Evolutionary conservation across 352 stramenopile species (phyloP), one percentile per base, ranked within the genome.

Genomic region (Globisporangium iwayamae): DNA sequence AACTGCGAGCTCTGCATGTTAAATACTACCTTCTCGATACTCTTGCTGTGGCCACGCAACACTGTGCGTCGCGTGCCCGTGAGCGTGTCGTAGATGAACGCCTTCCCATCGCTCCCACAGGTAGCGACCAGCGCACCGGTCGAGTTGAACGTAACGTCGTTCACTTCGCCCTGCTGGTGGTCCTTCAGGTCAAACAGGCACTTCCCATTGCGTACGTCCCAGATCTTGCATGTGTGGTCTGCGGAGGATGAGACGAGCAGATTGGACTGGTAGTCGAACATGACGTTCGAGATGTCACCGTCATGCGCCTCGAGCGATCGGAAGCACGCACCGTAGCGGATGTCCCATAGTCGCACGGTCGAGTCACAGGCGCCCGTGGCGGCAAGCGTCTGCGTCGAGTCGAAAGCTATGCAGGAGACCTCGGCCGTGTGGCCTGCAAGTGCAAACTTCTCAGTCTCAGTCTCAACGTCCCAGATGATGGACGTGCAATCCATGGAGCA

Each of bases 81-180:
- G 8, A 91, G 71, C 4, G 83, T 86, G 54, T 91, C 82, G 62
- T 93, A 93, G 18, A 93, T 71, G 34, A 81, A 93, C 1, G 78
- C 77, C 9, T 66, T 67, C 3, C 82, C 79, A 36, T 91, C 79
- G 11, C 38, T 63, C 8, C 79, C 78, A 16, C 74, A 74, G 0
- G 85, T 81, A 1, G 79, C 79, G 8, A 91, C 68, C 11, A 91
- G 72, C 0, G 85, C 83, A 8, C 83, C 85, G 0, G 83, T 87
- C n/a, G 79, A 68, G 51, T 87, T 91, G 65, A 91, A 91, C 32
- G 67, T 59, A 8, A 77, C 81, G 50, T 85, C 67, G 28, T 63
- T 81, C 20, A 91, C 79, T 52, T 93, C 79, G 16, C 69, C 50
- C 3, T 63, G 56, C 2, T 63, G 56, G 61, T 76, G 67, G 60